Base-by-base conservation (phyloP, 441 rosid genomes). In the Aquilaria agallochum region DNA sequence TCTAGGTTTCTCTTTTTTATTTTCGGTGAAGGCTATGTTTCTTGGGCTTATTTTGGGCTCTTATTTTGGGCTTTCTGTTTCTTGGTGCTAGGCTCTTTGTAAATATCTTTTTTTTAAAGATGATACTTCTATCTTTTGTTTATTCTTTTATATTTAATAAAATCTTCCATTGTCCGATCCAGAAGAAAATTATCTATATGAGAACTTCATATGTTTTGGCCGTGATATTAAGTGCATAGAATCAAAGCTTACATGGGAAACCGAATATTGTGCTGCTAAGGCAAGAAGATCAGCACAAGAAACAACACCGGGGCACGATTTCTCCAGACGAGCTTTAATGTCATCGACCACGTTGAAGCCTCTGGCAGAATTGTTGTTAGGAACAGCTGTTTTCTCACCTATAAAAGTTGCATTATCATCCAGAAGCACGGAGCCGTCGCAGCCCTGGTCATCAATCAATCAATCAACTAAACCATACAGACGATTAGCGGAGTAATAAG, bases 241-340 rank as follows among this genome's bases (percentile, higher is more conserved):
- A 5, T 32, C 27, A 20, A 8, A 49, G 55, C 70, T 72, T 62
- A 65, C 86, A 6, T 54, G 40, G 62, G 58, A 74, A 44, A 68
- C 74, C 0, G 78, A 77, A 62, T 78, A 80, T 4, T 70, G 61
- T 50, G 83, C 74, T 9, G 75, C 86, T 11, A 77, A 46, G 14
- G 83, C 76, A 15, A 81, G 66, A 65, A 78, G 50, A 68, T 80
- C 89, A 50, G 81, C 84, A 44, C 84, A 83, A n/a, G 84, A 80
- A 53, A 81, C 81, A 36, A 73, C 74, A 14, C 78, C 66, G 0
- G 83, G 86, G 56, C 84, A 79, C 11, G 68, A 76, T 51, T 69
- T 66, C 73, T 81, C 83, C 15, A 79, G 58, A 13, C n/a, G 44
- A 31, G 70, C 64, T 62, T 77, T 75, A 44, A 79, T 75, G 59